Conservation (phyloP, 2,329 filamentous ascomycete genomes). For the Herpotrichia juniperi region DNA sequence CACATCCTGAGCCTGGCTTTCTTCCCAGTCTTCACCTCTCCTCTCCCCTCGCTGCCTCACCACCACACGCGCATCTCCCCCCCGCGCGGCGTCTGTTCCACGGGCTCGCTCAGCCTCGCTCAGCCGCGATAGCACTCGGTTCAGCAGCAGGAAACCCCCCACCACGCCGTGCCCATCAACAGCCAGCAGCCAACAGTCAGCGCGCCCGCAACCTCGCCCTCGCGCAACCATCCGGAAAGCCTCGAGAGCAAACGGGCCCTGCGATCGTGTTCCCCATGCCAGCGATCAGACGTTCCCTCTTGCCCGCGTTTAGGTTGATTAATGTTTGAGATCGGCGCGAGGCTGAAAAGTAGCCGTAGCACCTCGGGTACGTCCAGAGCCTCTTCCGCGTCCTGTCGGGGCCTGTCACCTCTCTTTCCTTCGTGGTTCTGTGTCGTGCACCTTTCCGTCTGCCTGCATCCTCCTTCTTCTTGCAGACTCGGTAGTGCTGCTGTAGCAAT, state of each 20-base stretch:
- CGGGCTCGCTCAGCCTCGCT: not conserved
- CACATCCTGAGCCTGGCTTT: not conserved
- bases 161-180: conserved; percentile 3
- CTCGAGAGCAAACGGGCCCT: conserved; percentile 11
- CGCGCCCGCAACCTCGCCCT: not conserved
- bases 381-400: conserved; percentile 28
- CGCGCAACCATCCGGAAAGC: conserved; percentile 2
- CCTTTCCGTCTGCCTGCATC: conserved; percentile 9
- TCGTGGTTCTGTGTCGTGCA: conserved; percentile 17
- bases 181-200: conserved; percentile 5
- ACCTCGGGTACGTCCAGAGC: conserved; percentile 49
- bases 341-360: conserved; percentile 44
- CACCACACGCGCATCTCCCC: conserved; percentile 1
- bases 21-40: not conserved
- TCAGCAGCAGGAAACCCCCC: conserved; percentile 4
- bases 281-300: conserved; percentile 14
- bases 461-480: conserved; percentile 5
- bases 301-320: conserved; percentile 28
- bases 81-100: not conserved
- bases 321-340: conserved; percentile 41
- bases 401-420: too few species aligned
- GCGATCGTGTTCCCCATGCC: conserved; percentile 28
- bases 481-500: conserved; percentile 3
- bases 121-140: not conserved
- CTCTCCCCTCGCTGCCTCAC: not conserved